Evolutionary conservation across 306 rosid genomes (phyloP), one percentile per base, ranked within the genome.

Genomic region (Citrullus colocynthis): DNA sequence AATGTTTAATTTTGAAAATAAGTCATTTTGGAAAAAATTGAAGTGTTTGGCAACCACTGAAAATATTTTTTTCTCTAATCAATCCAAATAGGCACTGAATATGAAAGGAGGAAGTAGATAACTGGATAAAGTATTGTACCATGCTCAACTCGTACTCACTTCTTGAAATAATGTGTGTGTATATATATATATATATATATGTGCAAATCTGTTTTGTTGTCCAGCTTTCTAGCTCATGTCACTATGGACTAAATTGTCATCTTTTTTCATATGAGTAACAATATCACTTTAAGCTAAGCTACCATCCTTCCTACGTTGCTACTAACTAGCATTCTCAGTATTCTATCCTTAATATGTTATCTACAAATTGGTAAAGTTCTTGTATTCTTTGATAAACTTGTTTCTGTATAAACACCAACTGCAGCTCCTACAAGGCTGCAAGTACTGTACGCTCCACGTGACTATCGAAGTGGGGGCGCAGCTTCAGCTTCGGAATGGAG

Each of bases 341-440:
- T 36, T 21, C 9, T 64, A 6, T 37, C 57, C 20, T 52, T 52
- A 16, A 52, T 6, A 52, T 52, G 20, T 52, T 6, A 52, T 15
- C 76, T 20, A 12, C 18, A 44, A 51, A 24, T 10, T 51, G 64
- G 64, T 51, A 4, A 73, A 20, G 17, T 20, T 76, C 11, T 41
- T 57, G 52, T 37, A 42, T 5, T 41, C 0, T 10, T 37, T 56
- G 1, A n/a, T 13, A 36, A 24, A 20, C 9, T 57, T 41, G n/a
- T 42, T 58, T 42, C 24, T 14, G 24, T 77, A 37, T 77, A 9
- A 30, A 41, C 37, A 61, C 60, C 75, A 60, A 59, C 84, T 85
- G 85, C 92, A 95, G 99, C 92, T 48, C 96, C 88, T 81, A 81
- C 97, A 14, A 90, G 82, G 83, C 97, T 90, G 69, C 97, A 92